Evolutionary conservation across 257 asterid genomes (phyloP).

Genomic region (Ocimum tenuiflorum): DNA sequence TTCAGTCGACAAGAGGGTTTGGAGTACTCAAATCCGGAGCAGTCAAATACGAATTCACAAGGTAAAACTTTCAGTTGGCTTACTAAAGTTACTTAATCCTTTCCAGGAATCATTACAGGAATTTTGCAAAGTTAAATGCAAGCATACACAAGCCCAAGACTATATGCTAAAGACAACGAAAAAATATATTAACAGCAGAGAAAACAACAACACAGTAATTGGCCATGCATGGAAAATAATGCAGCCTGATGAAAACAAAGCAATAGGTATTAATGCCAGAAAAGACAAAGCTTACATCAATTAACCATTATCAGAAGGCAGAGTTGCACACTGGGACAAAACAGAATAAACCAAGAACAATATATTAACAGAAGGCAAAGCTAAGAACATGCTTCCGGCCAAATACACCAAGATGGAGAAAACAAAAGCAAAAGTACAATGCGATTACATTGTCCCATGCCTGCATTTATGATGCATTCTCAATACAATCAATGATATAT

Average conservation of each 20-base stretch:
- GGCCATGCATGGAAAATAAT: background rate
- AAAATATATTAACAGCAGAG: no score
- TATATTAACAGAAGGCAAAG: background rate
- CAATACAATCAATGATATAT: background rate
- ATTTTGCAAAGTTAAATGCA: background rate
- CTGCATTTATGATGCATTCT: conserved; percentile 13
- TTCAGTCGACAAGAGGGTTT: background rate
- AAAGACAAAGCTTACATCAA: background rate
- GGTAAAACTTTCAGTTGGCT: background rate
- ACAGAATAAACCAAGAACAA: background rate
- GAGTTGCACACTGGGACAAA: background rate
- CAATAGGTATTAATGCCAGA: background rate
- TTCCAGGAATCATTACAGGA: background rate
- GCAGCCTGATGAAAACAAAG: background rate
- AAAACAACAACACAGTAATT: background rate
- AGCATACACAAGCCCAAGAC: background rate
- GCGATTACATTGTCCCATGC: background rate
- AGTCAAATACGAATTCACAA: background rate
- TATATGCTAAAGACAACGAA: background rate
- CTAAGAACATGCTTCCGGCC: background rate
- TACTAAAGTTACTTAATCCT: background rate
- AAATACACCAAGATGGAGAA: background rate
- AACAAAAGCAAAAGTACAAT: background rate
- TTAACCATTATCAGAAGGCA: background rate
- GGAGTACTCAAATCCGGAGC: background rate